These are phyloP conservation scores for Penicillium vulpinum DNA, from an alignment of 2,329 filamentous ascomycete species.

Conservation along the genomic window DNA sequence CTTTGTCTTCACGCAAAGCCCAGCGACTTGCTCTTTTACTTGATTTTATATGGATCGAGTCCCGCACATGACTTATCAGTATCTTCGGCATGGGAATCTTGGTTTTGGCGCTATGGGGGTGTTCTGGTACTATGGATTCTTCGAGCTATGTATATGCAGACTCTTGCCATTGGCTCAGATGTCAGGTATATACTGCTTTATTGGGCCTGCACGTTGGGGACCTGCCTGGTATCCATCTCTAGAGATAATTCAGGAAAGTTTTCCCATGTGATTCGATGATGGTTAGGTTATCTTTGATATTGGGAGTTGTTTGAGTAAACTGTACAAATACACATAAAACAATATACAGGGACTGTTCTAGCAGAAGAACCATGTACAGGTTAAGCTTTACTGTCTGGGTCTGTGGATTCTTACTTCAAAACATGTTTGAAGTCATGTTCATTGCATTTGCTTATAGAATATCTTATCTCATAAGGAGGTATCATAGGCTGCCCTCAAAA, in stretches of 20 bases:
- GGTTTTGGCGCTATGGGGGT: slow-evolving; percentile 4
- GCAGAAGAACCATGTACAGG: no score
- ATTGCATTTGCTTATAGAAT: neutral
- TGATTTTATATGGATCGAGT: neutral
- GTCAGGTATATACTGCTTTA: neutral
- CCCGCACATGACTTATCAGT: neutral
- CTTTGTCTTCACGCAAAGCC: neutral
- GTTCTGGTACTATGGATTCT: slow-evolving; percentile 2
- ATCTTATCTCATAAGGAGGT: neutral
- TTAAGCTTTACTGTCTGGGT: neutral
- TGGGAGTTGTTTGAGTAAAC: neutral
- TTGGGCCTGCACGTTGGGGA: neutral
- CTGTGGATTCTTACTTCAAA: neutral
- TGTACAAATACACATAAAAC: slow-evolving; percentile 2
- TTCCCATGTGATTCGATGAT: neutral
- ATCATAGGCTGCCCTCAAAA: neutral
- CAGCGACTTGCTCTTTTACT: neutral
- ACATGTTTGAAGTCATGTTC: neutral
- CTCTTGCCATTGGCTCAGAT: neutral
- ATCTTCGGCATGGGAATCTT: slow-evolving; percentile 2
- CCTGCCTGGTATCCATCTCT: neutral
- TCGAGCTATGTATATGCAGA: slow-evolving; percentile 1
- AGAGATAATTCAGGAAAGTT: neutral
- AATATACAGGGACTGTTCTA: slow-evolving; percentile 1
- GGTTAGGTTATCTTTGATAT: neutral